phyloP scores from a whole-genome alignment of 129 eudicot species.

The Heracleum sosnowskyi region DNA sequence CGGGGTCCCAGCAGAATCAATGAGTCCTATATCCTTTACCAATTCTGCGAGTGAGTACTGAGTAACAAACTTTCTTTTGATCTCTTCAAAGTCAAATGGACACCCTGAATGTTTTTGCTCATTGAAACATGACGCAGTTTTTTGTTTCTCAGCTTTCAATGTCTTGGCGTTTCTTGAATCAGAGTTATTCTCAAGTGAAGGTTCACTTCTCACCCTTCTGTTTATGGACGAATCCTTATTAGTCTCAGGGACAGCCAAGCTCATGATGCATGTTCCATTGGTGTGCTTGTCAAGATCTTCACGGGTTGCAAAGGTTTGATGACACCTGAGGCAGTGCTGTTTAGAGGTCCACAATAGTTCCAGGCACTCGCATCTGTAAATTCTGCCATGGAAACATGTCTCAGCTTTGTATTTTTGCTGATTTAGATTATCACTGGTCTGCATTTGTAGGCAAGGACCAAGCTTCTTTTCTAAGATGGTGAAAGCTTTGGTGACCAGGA shows the following conservation, averaged over 20 bases:
- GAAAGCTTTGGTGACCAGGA: conserved; percentile 47
- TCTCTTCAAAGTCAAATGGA: conserved; percentile 54
- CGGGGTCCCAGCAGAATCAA: conserved; percentile 39
- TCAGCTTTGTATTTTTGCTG: conserved; percentile 26
- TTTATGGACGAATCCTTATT: conserved; percentile 16
- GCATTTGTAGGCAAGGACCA: conserved; percentile 30
- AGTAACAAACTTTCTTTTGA: conserved; percentile 37
- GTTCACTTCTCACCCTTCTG: conserved; percentile 14
- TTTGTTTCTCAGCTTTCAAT: conserved; percentile 15
- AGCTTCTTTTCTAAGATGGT: conserved; percentile 43
- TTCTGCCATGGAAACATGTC: conserved; percentile 19
- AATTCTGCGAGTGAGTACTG: conserved; percentile 39
- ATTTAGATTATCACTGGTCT: conserved; percentile 15
- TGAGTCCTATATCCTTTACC: conserved; percentile 44
- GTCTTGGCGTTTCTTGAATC: conserved; percentile 8
- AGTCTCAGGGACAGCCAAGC: conserved; percentile 18
- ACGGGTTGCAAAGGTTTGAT: conserved; percentile 38
- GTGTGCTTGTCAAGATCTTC: conserved; percentile 47
- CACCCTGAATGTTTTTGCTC: conserved; percentile 23
- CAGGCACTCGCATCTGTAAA: conserved; percentile 66
- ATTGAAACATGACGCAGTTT: conserved; percentile 12
- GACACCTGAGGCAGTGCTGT: conserved; percentile 71
- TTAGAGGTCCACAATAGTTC: conserved; percentile 59
- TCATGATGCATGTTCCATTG: conserved; percentile 29
- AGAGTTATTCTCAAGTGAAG: conserved; percentile 11